These are phyloP conservation scores for Populus hybrid DNA, from an alignment of 441 rosid species.

Conservation along the genomic window DNA sequence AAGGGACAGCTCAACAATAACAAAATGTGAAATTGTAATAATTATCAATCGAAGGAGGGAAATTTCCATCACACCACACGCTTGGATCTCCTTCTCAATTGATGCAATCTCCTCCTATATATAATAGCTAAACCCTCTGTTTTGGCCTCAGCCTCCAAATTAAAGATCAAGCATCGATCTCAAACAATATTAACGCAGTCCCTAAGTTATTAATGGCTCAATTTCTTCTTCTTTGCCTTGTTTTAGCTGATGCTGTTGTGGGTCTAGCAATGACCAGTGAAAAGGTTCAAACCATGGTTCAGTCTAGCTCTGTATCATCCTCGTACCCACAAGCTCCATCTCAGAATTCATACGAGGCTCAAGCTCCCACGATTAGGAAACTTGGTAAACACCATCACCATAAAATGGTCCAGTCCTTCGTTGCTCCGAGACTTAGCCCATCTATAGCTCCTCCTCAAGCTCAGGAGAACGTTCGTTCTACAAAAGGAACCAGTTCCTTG, in stretches of 20 bases:
- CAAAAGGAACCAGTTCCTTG: neutral
- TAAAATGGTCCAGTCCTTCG: neutral
- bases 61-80: slow-evolving; percentile 45
- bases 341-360: slow-evolving; percentile 17
- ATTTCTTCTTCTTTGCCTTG: slow-evolving; percentile 26
- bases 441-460: slow-evolving; percentile 9
- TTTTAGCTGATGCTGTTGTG: slow-evolving; percentile 27
- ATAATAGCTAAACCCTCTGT: slow-evolving; percentile 3
- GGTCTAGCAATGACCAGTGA: slow-evolving; percentile 28
- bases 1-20: slow-evolving; percentile 28
- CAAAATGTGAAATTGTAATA: slow-evolving; percentile 2
- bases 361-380: slow-evolving; percentile 39
- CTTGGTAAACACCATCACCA: slow-evolving; percentile 33
- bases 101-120: neutral
- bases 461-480: slow-evolving; percentile 4
- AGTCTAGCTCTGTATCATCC: neutral
- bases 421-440: slow-evolving; percentile 29
- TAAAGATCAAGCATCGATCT: neutral
- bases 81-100: slow-evolving; percentile 7
- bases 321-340: slow-evolving; percentile 17
- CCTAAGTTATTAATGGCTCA: slow-evolving; percentile 26
- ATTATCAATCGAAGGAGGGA: slow-evolving; percentile 25
- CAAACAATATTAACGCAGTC: neutral
- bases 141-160: slow-evolving; percentile 2
- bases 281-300: slow-evolving; percentile 6